Conservation (phyloP, 257 asterid species). For the Nicotiana attenuata region DNA sequence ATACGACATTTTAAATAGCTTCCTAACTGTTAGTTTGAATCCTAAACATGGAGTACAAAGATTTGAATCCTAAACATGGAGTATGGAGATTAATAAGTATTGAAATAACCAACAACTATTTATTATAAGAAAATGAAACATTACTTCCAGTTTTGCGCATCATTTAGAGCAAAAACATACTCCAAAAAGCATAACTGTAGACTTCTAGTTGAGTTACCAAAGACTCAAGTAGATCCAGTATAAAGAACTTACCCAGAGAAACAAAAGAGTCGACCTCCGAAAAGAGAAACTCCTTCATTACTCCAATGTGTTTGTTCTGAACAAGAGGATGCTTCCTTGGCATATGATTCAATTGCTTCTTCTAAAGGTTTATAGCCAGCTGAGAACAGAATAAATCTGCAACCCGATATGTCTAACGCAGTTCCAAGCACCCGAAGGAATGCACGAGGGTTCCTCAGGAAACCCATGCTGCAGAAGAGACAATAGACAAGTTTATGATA, state of each 20-base stretch:
- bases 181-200: not conserved
- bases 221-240: not conserved
- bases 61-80: not conserved
- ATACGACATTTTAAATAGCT: not conserved
- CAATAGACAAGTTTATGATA: slow-evolving; percentile 7
- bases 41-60: not conserved
- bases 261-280: slow-evolving; percentile 62
- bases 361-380: slow-evolving; percentile 86
- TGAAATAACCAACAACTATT: not conserved
- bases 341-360: slow-evolving; percentile 46
- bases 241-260: slow-evolving; percentile 65
- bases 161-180: not conserved
- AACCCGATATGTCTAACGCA: slow-evolving; percentile 43
- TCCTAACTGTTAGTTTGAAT: not conserved
- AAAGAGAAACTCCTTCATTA: slow-evolving; percentile 53
- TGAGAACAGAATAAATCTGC: slow-evolving; percentile 65
- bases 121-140: not conserved
- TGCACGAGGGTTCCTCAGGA: slow-evolving; percentile 46
- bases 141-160: not conserved
- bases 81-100: not conserved
- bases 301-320: slow-evolving; percentile 34
- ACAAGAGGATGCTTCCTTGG: slow-evolving; percentile 33
- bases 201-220: not conserved
- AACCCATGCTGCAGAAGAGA: slow-evolving; percentile 79
- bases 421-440: slow-evolving; percentile 48